A percentile compares a stretch with the other conserved stretches of the same genome.
phyloP scores from a whole-genome alignment of 2,329 filamentous ascomycete species.

The Pseudogymnoascus destructans region DNA sequence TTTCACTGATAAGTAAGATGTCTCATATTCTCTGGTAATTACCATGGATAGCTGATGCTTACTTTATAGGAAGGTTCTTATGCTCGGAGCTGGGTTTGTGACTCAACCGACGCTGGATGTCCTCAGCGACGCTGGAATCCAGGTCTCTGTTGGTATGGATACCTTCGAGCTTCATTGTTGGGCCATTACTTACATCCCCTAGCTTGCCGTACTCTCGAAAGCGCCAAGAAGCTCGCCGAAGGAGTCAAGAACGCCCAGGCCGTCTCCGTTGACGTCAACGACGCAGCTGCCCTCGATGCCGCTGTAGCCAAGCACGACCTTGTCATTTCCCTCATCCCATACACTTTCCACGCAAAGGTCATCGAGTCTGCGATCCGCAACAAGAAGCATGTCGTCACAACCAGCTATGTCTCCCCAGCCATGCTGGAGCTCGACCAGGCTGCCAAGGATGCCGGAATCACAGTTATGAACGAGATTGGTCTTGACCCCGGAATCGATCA shows the following conservation, averaged over 20 bases:
- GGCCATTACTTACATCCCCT: conserved; percentile 12
- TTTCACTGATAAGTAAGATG: neutral
- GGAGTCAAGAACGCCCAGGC: conserved; percentile 61
- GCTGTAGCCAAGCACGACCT: conserved; percentile 70
- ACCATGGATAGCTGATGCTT: neutral
- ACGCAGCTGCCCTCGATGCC: conserved; percentile 64
- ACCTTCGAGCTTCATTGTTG: neutral
- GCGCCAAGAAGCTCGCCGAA: conserved; percentile 59
- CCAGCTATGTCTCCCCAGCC: conserved; percentile 80
- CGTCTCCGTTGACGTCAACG: conserved; percentile 72
- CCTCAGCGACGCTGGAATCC: conserved; percentile 41
- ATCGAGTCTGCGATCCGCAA: conserved; percentile 86
- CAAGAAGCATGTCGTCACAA: conserved; percentile 96
- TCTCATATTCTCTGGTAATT: neutral
- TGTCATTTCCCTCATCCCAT: conserved; percentile 75
- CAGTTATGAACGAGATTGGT: conserved; percentile 95
- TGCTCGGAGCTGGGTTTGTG: conserved; percentile 40
- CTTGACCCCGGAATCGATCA: conserved; percentile 59
- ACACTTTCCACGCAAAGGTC: conserved; percentile 75
- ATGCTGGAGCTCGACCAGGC: conserved; percentile 80
- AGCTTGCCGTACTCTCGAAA: conserved; percentile 74
- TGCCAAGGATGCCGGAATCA: conserved; percentile 83
- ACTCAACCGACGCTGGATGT: conserved; percentile 46
- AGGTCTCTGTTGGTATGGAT: conserved; percentile 40
- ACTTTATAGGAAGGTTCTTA: conserved; percentile 29